These are phyloP conservation scores for Colletotrichum sojae DNA, from an alignment of 2,329 filamentous ascomycete species.

Conservation along the genomic window DNA sequence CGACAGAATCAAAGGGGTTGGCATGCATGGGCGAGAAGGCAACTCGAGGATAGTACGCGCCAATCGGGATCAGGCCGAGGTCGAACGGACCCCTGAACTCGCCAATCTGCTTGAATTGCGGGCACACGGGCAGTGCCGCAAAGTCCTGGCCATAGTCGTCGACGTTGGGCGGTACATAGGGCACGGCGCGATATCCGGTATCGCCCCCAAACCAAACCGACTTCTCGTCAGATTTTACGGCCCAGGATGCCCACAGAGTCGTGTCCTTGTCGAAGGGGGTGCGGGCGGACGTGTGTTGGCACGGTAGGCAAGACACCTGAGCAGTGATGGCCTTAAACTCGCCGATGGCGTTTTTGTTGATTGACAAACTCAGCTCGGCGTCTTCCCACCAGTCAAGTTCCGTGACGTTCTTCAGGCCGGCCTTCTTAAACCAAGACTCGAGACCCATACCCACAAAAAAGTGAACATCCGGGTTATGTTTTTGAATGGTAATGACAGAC, in stretches of 20 bases:
- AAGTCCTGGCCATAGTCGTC: slow-evolving; percentile 82
- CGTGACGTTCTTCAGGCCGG: slow-evolving; percentile 82
- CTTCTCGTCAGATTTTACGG: slow-evolving; percentile 78
- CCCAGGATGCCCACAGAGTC: slow-evolving; percentile 93
- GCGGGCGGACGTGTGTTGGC: slow-evolving; percentile 85
- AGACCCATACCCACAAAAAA: slow-evolving; percentile 92
- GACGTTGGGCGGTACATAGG: slow-evolving; percentile 68
- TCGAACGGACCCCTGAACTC: slow-evolving; percentile 87
- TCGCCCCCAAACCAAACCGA: slow-evolving; percentile 93
- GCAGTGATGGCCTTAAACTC: slow-evolving; percentile 72
- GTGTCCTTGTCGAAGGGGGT: slow-evolving; percentile 77
- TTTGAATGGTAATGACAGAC: slow-evolving; percentile 79
- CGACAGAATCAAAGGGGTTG: slow-evolving; percentile 88
- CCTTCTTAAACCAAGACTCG: slow-evolving; percentile 82
- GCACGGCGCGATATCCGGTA: slow-evolving; percentile 89
- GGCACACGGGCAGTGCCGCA: slow-evolving; percentile 78
- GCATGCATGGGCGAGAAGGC: slow-evolving; percentile 88
- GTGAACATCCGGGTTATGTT: slow-evolving; percentile 81
- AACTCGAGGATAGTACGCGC: slow-evolving; percentile 82
- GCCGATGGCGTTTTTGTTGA: slow-evolving; percentile 46
- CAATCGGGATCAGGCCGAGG: slow-evolving; percentile 92
- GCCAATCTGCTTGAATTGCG: slow-evolving; percentile 89
- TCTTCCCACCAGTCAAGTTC: slow-evolving; percentile 98
- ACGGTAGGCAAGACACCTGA: slow-evolving; percentile 83
- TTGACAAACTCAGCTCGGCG: slow-evolving; percentile 76